These are phyloP conservation scores for Aspergillus bridgeri DNA, from an alignment of 495 filamentous ascomycete genomes.

Conservation along the genomic window DNA sequence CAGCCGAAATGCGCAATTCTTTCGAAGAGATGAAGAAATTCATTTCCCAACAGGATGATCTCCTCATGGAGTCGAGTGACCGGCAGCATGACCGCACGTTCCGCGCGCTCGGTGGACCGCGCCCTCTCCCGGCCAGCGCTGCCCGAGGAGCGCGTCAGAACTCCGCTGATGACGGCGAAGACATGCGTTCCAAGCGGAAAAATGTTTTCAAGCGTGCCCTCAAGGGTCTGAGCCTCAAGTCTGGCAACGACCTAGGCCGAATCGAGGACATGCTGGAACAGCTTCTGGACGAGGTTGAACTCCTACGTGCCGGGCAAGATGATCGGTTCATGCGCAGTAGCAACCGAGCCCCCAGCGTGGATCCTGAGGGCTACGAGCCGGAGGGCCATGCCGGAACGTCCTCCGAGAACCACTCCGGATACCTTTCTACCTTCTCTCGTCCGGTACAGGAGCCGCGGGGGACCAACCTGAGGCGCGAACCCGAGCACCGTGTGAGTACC, in stretches of 20 bases:
- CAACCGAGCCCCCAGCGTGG: conserved; percentile 36
- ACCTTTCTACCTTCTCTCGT: conserved; percentile 65
- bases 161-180: conserved; percentile 66
- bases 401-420: conserved; percentile 75
- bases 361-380: conserved; percentile 70
- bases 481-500: conserved; percentile 80
- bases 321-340: conserved; percentile 20
- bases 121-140: conserved; percentile 65
- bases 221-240: conserved; percentile 81
- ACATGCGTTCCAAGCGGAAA: conserved; percentile 72
- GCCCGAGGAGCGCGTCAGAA: conserved; percentile 46
- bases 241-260: conserved; percentile 78
- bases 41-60: conserved; percentile 78
- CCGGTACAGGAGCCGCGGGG: conserved; percentile 30
- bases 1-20: conserved; percentile 94
- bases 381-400: conserved; percentile 75
- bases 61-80: conserved; percentile 78
- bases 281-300: conserved; percentile 86
- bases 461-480: conserved; percentile 53
- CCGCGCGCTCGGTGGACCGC: conserved; percentile 79
- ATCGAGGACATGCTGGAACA: conserved; percentile 96
- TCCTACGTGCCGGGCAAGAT: conserved; percentile 64
- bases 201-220: conserved; percentile 90
- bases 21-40: conserved; percentile 96
- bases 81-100: conserved; percentile 82